Conservation (phyloP, 169 alveolate species). For the Neospora caninum region DNA sequence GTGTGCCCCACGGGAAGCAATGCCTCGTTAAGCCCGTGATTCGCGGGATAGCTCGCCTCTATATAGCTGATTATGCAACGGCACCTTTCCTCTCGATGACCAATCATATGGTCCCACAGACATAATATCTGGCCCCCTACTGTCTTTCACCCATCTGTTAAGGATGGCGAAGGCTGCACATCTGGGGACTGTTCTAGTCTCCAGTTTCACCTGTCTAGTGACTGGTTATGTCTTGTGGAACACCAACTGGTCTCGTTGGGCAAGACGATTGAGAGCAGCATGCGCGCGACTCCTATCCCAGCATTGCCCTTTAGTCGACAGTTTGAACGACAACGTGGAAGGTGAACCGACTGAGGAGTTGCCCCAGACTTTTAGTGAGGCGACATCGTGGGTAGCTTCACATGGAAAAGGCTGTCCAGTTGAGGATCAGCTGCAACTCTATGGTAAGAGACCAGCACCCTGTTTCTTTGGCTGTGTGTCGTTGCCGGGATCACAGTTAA, state of each 20-base stretch:
- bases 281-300: background rate
- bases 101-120: too few species aligned
- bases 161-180: background rate
- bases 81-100: too few species aligned
- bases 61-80: too few species aligned
- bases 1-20: too few species aligned
- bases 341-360: background rate
- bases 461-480: too few species aligned
- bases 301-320: background rate
- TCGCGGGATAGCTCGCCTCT: too few species aligned
- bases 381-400: background rate
- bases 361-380: background rate
- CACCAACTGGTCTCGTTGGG: background rate
- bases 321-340: background rate
- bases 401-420: background rate
- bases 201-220: background rate
- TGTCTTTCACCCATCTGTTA: background rate
- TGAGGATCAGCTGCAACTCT: conserved; percentile 9
- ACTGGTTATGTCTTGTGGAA: background rate
- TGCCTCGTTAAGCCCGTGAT: too few species aligned
- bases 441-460: background rate
- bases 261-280: background rate
- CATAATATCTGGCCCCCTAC: too few species aligned
- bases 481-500: too few species aligned
- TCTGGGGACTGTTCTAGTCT: background rate